phyloP scores from a whole-genome alignment of 164 flowering plant species.

The Kingdonia uniflora region DNA sequence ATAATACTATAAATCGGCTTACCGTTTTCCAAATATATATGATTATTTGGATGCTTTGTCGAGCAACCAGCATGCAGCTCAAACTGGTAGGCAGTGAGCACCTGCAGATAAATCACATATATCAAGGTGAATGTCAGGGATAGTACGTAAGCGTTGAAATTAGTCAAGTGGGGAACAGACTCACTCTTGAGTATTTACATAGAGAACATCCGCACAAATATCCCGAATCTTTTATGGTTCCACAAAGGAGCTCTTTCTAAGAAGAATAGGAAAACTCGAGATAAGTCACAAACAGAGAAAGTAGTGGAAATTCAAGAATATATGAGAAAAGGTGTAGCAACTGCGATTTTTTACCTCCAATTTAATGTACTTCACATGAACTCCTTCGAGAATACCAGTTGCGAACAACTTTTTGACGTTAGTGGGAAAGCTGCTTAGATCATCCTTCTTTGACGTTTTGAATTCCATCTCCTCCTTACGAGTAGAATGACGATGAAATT shows the following conservation, averaged over 20 bases:
- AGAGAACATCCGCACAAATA: slow-evolving; percentile 64
- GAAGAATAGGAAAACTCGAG: slow-evolving; percentile 1
- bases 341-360: slow-evolving; percentile 36
- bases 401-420: slow-evolving; percentile 54
- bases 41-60: slow-evolving; percentile 79
- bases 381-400: slow-evolving; percentile 72
- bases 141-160: no score
- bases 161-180: slow-evolving; percentile 1
- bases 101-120: slow-evolving; percentile 18
- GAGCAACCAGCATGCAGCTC: slow-evolving; percentile 74
- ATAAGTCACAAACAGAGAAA: slow-evolving; percentile 1
- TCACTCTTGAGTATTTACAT: slow-evolving; percentile 53
- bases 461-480: slow-evolving; percentile 28
- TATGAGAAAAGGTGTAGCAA: background rate
- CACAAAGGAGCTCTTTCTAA: slow-evolving; percentile 41
- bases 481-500: slow-evolving; percentile 1
- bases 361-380: slow-evolving; percentile 46
- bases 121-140: no score
- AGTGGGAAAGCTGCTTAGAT: slow-evolving; percentile 47
- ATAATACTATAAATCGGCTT: slow-evolving; percentile 61
- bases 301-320: background rate
- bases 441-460: slow-evolving; percentile 32
- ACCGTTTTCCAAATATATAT: slow-evolving; percentile 69
- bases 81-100: slow-evolving; percentile 65
- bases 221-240: slow-evolving; percentile 60